Base-by-base conservation (phyloP, 1,284 basidiomycete genomes). In the Xerocomus amazonicus region DNA sequence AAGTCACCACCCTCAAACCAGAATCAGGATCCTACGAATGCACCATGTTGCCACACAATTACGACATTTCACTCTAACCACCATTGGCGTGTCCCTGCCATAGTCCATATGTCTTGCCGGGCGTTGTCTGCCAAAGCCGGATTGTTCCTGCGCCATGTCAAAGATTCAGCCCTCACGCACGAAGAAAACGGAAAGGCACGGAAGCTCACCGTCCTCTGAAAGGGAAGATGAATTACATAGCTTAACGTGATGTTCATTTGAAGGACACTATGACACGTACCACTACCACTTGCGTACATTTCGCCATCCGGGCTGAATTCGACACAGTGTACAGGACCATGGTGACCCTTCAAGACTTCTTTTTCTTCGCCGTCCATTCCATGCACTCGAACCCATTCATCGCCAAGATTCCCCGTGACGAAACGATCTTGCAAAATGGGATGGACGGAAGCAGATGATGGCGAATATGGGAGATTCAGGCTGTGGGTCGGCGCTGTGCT, bases 281-380 rank as follows among this genome's bases (percentile, higher is more conserved):
- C 96, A 60, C 90, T 93, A 45, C 96, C 97, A 62, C 90, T 94
- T 19, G 96, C 96, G 65, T 92, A 98, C 73, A 97, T 81, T 75
- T 99, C 95, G n/a, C 96, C 97, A 67, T 99, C 96, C 0, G 96
- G 97, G 64, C 88, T 91, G 72, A 90, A 99, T 58, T 90, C 87
- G 36, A 97, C 90, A 53, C 89, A 92, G 61, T 97, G 92, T 10
- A 97, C 96, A 12, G 96, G 95, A 13, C 96, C 96, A 66, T 99
- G 96, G 67, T 99, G 97, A 6, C 96, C 96, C 70, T 98, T 98
- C 59, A 96, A 80, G 48, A 97, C 82, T 54, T 98, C 96, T 55
- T 81, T 73, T 73, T 97, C 93, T 64, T 86, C 81, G 2, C 92
- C 96, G n/a, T 87, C 81, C 61, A 93, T 84, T 37, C 90, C 89